phyloP scores from a whole-genome alignment of 345 rosid species.

The Eutrema yunnanense region DNA sequence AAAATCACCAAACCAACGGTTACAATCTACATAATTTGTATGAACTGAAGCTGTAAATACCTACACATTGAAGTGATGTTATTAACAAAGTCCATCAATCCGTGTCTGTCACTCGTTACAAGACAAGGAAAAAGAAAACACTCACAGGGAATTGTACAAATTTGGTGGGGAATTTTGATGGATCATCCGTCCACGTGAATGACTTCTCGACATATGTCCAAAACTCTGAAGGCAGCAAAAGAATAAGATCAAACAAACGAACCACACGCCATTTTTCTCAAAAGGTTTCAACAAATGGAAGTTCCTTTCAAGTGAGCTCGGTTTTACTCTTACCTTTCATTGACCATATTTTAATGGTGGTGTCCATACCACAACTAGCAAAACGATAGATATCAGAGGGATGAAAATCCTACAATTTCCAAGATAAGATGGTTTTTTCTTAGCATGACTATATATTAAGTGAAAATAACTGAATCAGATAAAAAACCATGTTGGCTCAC shows the following conservation, averaged over 20 bases:
- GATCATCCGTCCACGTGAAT: slow-evolving; percentile 86
- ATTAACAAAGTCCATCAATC: not conserved
- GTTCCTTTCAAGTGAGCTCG: slow-evolving; percentile 5
- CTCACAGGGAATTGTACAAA: slow-evolving; percentile 94
- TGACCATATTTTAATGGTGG: slow-evolving; percentile 92
- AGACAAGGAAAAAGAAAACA: slow-evolving; percentile 9
- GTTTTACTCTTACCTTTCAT: slow-evolving; percentile 64
- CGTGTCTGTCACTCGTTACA: not conserved
- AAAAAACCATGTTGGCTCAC: slow-evolving; percentile 34
- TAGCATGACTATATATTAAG: not conserved
- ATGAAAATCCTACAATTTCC: slow-evolving; percentile 75
- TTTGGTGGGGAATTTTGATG: slow-evolving; percentile 89
- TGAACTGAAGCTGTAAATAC: slow-evolving; percentile 93
- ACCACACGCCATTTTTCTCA: not conserved
- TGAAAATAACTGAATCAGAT: not conserved
- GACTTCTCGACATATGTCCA: slow-evolving; percentile 99
- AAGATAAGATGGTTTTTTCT: slow-evolving; percentile 1
- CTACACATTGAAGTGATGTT: slow-evolving; percentile 35
- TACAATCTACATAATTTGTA: slow-evolving; percentile 92
- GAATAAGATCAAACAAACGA: not conserved
- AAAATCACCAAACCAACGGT: slow-evolving; percentile 94
- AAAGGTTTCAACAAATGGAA: not conserved
- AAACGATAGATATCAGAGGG: slow-evolving; percentile 78
- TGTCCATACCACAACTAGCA: slow-evolving; percentile 97
- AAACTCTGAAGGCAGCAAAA: slow-evolving; percentile 51